Evolutionary conservation across 2,329 filamentous ascomycete species (phyloP), one percentile per base, ranked within the genome.

Genomic region (Hymenoscyphus albidus): DNA sequence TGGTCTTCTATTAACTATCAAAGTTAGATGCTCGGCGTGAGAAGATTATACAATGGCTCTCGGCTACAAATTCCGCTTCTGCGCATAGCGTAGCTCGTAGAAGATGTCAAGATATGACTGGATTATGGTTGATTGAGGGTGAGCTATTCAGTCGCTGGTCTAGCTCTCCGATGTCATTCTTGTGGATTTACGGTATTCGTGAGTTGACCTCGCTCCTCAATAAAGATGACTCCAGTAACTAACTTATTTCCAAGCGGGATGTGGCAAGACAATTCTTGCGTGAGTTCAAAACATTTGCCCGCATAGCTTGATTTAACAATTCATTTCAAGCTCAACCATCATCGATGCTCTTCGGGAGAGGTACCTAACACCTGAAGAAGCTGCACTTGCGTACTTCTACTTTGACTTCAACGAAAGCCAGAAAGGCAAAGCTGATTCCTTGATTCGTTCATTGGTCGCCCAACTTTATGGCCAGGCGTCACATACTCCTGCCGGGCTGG

Each of bases 351-450:
- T 62, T 18, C 56, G 40, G 35, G 9, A 32, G 10, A 27, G 35
- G 32, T 22, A 40, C 70, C 67, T 61, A 16, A 63, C 65, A 7
- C 40, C 27, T 12, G 32, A 18, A 48, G 31, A 27, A 10, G 13
- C 5, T 3, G 74, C 70, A 1, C 62, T 78, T n/a, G 74, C 71
- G 0, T 78, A 75, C 65, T 79, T 79, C 67, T 79, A 74, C 68
- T 79, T 79, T 60, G 72, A 74, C 3, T 79, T 78, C 68, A 74
- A 73, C 32, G 75, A 79, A 39, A 40, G 64, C 0, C 42, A 48
- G 13, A 79, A 78, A 51, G 76, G 77, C 59, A 63, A 72, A 18
- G 38, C 64, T 0, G 74, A 70, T 0, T 72, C 78, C 72, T 66
- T 79, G 2, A 10, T 51, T 22, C 72, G 75, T 0, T 68, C 74